Evolutionary conservation across 768 basidiomycete genomes (phyloP).

Genomic region (Leccinum disarticulatum): DNA sequence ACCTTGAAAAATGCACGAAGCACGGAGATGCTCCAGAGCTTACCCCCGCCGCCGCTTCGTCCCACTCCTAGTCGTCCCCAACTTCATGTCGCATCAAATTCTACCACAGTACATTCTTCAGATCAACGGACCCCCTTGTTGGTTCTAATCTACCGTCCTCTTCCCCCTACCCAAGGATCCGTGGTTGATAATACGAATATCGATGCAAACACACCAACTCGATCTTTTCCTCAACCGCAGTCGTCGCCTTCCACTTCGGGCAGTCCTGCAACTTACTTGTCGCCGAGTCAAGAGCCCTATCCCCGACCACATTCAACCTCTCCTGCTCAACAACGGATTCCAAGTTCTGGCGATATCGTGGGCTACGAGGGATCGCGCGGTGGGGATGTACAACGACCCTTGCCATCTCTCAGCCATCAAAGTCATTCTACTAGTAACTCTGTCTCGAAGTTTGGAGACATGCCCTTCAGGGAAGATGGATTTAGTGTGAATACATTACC

Average conservation of each 20-base stretch:
- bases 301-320: conserved; percentile 63
- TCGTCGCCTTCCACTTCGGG: conserved; percentile 22
- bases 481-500: conserved; percentile 26
- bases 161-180: conserved; percentile 31
- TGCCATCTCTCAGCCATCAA: conserved; percentile 25
- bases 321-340: conserved; percentile 34
- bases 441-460: conserved; percentile 33
- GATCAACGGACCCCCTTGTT: conserved; percentile 19
- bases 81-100: conserved; percentile 23
- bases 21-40: conserved; percentile 28
- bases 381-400: conserved; percentile 30
- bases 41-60: conserved; percentile 23
- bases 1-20: conserved; percentile 30
- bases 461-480: conserved; percentile 31
- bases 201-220: conserved; percentile 19
- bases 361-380: conserved; percentile 27
- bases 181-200: conserved; percentile 17
- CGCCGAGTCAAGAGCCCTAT: conserved; percentile 55
- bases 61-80: conserved; percentile 32
- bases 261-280: conserved; percentile 32
- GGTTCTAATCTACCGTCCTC: conserved; percentile 25
- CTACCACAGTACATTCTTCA: conserved; percentile 9
- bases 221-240: conserved; percentile 27
- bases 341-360: conserved; percentile 16
- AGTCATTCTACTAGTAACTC: conserved; percentile 29